Conservation (phyloP, 306 rosid genomes). For the Arachis stenosperma region DNA sequence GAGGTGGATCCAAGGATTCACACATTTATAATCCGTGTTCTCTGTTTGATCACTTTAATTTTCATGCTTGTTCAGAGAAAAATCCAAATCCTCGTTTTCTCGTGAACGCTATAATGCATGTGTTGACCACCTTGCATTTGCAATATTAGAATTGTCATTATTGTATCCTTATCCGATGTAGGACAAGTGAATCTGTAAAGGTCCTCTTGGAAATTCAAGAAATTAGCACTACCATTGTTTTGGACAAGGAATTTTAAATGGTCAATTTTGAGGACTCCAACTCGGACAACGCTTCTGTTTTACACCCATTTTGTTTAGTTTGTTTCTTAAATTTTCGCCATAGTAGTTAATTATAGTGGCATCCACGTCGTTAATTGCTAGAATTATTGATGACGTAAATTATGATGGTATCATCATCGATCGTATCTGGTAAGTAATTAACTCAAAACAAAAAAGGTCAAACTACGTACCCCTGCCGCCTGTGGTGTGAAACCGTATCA, state of each 20-base stretch:
- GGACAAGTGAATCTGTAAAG: neutral
- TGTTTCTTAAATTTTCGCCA: neutral
- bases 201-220: constrained; percentile 8
- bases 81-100: constrained; percentile 29
- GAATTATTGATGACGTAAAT: neutral
- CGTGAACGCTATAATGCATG: constrained; percentile 36
- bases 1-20: neutral
- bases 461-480: neutral
- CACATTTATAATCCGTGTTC: constrained; percentile 35
- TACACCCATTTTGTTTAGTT: neutral
- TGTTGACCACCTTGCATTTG: constrained; percentile 30
- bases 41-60: constrained; percentile 1
- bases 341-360: neutral
- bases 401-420: too few relatives aligned
- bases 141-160: too few relatives aligned
- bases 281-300: constrained; percentile 9
- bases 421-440: too few relatives aligned
- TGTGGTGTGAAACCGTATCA: neutral
- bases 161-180: constrained; percentile 29
- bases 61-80: neutral
- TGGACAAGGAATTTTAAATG: constrained; percentile 31
- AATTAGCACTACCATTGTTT: constrained; percentile 33
- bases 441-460: neutral
- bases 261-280: constrained; percentile 51
- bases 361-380: constrained; percentile 29